Evolutionary conservation across 164 flowering plant species (phyloP).

Genomic region (Nymphaea colorata): DNA sequence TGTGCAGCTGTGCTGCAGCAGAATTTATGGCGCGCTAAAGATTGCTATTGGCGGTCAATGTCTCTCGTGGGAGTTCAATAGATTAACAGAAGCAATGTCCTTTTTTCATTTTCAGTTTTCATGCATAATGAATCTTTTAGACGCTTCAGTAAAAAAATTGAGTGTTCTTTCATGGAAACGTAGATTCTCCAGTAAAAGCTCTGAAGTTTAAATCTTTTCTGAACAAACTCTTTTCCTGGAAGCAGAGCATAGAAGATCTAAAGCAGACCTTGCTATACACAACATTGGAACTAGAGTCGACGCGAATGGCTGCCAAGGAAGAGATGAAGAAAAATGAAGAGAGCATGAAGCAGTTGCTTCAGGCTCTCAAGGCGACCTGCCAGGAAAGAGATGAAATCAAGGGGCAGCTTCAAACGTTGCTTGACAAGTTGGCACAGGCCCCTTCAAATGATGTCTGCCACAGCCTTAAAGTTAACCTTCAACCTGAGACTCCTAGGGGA

Average conservation of each 20-base stretch:
- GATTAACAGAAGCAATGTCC: background rate
- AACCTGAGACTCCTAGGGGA: conserved; percentile 14
- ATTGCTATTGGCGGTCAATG: background rate
- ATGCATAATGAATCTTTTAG: background rate
- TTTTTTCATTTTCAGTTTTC: background rate
- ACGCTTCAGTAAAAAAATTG: no score
- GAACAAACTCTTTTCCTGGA: background rate
- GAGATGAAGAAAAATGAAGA: conserved; percentile 37
- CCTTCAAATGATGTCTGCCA: conserved; percentile 10
- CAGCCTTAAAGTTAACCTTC: conserved; percentile 11
- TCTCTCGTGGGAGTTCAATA: background rate
- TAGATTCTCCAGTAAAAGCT: background rate
- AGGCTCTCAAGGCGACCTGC: conserved; percentile 31
- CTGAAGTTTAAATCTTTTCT: background rate
- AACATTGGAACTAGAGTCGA: conserved; percentile 36
- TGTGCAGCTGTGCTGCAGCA: background rate
- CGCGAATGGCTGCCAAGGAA: conserved; percentile 38
- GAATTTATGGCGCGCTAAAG: background rate
- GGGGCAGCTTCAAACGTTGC: conserved; percentile 35
- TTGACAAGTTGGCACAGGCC: conserved; percentile 20
- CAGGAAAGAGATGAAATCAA: conserved; percentile 76
- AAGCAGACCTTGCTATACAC: conserved; percentile 37
- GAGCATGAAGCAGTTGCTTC: conserved; percentile 22
- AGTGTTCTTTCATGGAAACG: no score
- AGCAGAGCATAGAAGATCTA: conserved; percentile 45